phyloP scores from a whole-genome alignment of 176 grass and related monocot genomes.

The Coix lacrymajobi region DNA sequence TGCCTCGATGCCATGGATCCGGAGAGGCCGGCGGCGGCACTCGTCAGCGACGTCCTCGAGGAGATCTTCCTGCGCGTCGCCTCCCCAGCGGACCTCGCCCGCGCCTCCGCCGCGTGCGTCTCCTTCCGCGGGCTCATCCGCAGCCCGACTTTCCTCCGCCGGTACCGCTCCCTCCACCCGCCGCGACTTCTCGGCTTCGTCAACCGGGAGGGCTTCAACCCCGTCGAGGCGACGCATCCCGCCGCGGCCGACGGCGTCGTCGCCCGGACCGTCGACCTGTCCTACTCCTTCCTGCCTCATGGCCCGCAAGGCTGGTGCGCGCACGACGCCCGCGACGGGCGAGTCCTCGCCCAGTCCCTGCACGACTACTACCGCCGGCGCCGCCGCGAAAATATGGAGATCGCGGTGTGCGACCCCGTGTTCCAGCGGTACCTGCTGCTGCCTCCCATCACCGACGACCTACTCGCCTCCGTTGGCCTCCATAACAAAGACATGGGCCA shows the following conservation, averaged over 20 bases:
- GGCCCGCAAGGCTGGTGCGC: background rate
- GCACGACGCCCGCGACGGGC: background rate
- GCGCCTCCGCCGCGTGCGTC: background rate
- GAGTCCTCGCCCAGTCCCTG: no score
- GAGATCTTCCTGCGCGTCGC: background rate
- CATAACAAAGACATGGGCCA: fast-evolving
- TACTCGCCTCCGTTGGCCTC: no score
- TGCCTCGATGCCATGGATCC: background rate
- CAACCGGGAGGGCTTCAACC: background rate
- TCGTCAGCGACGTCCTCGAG: background rate
- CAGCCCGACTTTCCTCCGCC: background rate
- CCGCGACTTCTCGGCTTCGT: background rate
- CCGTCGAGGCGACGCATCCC: background rate
- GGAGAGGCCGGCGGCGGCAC: background rate
- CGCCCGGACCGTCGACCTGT: background rate
- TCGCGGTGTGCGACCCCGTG: slow-evolving; percentile 16
- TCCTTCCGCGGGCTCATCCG: background rate
- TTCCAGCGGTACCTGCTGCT: no score
- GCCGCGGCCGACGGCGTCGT: background rate
- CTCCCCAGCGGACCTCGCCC: background rate
- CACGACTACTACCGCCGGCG: fast-evolving
- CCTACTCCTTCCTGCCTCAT: background rate
- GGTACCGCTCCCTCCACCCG: background rate
- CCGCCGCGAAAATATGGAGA: background rate
- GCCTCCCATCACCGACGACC: no score